Percentiles rank a stretch among this genome's conserved stretches.
These are phyloP conservation scores for Penicillium sp. DNA, from an alignment of 2,329 filamentous ascomycete species.

Conservation along the genomic window DNA sequence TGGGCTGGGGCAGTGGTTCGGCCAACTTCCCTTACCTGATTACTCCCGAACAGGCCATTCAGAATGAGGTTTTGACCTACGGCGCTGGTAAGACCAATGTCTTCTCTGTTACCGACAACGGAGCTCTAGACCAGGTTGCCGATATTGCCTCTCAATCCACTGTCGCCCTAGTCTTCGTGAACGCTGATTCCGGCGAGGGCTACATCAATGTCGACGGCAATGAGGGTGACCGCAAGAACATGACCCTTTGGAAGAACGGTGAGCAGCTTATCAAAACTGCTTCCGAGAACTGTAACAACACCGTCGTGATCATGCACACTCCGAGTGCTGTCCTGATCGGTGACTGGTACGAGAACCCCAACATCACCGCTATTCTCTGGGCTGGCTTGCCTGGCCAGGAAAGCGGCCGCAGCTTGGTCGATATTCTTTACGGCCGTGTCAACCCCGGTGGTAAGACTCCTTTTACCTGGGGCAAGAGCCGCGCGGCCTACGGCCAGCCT, in stretches of 20 bases:
- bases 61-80: conserved; percentile 55
- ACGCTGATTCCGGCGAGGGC: conserved; percentile 79
- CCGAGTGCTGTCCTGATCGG: conserved; percentile 72
- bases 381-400: conserved; percentile 71
- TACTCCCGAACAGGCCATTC: conserved; percentile 58
- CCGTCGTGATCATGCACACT: conserved; percentile 85
- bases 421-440: conserved; percentile 64
- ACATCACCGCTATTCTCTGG: conserved; percentile 70
- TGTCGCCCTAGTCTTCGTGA: conserved; percentile 76
- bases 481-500: conserved; percentile 52
- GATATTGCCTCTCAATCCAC: conserved; percentile 48
- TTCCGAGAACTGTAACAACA: conserved; percentile 73
- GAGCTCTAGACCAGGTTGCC: conserved; percentile 49
- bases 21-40: conserved; percentile 60
- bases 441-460: conserved; percentile 59
- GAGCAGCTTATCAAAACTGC: conserved; percentile 78
- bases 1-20: conserved; percentile 59
- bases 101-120: conserved; percentile 55
- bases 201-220: conserved; percentile 80
- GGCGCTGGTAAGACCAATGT: conserved; percentile 60
- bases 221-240: conserved; percentile 81
- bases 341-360: conserved; percentile 56
- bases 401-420: conserved; percentile 67
- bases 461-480: conserved; percentile 55
- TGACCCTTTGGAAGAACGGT: conserved; percentile 81